These are phyloP conservation scores for Penicillium occitanis DNA, from an alignment of 2,329 filamentous ascomycete species.

Conservation along the genomic window DNA sequence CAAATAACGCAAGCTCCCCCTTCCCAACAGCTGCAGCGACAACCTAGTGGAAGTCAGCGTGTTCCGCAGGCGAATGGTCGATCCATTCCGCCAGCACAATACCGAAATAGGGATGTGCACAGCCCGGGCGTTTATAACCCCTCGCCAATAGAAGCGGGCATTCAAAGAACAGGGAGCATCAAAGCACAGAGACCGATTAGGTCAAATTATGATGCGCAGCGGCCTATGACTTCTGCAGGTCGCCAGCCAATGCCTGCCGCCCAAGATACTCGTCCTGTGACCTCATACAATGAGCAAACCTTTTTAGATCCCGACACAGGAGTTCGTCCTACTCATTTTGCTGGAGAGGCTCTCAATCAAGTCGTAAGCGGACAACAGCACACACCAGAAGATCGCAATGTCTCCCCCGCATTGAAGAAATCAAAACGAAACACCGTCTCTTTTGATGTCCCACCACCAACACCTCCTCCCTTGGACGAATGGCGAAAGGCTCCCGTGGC, in stretches of 20 bases:
- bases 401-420: slow-evolving; percentile 25
- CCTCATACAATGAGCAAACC: slow-evolving; percentile 10
- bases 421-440: slow-evolving; percentile 46
- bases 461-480: slow-evolving; percentile 53
- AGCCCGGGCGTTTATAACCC: neutral
- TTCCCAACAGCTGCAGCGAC: slow-evolving; percentile 3
- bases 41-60: neutral
- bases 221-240: slow-evolving; percentile 9
- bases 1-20: slow-evolving; percentile 26
- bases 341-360: slow-evolving; percentile 14
- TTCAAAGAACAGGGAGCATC: slow-evolving; percentile 15
- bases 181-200: slow-evolving; percentile 4
- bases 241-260: neutral
- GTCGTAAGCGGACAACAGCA: slow-evolving; percentile 20
- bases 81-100: neutral
- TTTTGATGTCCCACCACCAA: slow-evolving; percentile 49
- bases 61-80: slow-evolving; percentile 3
- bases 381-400: slow-evolving; percentile 21
- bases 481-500: slow-evolving; percentile 70
- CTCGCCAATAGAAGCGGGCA: neutral
- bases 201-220: slow-evolving; percentile 6
- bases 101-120: neutral
- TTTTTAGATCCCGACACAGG: slow-evolving; percentile 16
- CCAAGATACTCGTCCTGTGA: slow-evolving; percentile 4
- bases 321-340: slow-evolving; percentile 19